These are phyloP conservation scores for Liquidambar formosana DNA, from an alignment of 164 flowering plant species.

Conservation along the genomic window DNA sequence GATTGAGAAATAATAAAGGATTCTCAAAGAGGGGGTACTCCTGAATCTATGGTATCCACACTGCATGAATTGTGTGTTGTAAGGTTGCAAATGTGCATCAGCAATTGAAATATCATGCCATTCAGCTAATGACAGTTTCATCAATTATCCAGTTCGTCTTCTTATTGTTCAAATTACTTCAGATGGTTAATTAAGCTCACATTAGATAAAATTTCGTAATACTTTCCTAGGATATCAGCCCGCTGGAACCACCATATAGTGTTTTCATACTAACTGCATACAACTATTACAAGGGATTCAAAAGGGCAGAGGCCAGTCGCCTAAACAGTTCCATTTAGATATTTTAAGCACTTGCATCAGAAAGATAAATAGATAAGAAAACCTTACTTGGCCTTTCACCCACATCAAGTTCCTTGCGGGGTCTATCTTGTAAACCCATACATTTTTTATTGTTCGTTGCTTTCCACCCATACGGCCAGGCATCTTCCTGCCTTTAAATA, in stretches of 20 bases:
- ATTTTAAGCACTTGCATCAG: background rate
- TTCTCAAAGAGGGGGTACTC: too few species aligned
- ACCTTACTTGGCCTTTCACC: conserved; percentile 88
- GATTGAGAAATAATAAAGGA: too few species aligned
- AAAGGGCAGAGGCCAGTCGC: background rate
- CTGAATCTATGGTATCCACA: too few species aligned
- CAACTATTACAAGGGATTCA: background rate
- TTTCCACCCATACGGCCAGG: conserved; percentile 93
- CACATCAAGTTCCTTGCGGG: conserved; percentile 88
- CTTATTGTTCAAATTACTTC: background rate
- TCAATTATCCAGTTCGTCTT: background rate
- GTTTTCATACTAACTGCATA: background rate
- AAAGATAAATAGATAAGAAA: conserved; percentile 2
- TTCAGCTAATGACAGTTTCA: background rate
- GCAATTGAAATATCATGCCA: too few species aligned
- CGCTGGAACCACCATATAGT: background rate
- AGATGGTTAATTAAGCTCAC: background rate
- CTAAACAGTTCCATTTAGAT: background rate
- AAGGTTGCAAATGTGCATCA: too few species aligned
- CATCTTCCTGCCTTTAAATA: conserved; percentile 90
- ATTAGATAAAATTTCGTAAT: background rate
- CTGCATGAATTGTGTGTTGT: too few species aligned
- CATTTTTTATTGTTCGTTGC: conserved; percentile 82
- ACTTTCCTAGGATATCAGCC: background rate
- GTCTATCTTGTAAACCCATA: conserved; percentile 91